phyloP scores from a whole-genome alignment of 768 basidiomycete genomes.

The Trametes elegans region DNA sequence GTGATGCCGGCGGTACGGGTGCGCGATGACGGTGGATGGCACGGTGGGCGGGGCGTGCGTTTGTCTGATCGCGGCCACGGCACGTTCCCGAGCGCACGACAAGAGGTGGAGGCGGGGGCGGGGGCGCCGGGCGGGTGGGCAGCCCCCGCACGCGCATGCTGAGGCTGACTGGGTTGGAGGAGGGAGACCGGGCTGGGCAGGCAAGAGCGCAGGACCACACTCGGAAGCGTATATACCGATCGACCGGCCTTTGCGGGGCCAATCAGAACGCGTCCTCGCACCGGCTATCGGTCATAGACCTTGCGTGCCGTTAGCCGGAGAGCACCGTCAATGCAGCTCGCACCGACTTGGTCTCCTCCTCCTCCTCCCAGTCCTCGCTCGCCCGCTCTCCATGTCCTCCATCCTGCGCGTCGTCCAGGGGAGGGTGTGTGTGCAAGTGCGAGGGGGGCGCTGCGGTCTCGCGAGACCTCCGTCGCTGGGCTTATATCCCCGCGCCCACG shows the following conservation, averaged over 20 bases:
- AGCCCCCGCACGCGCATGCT: no score
- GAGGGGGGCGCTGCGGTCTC: neutral
- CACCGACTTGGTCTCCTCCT: neutral
- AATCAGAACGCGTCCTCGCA: conserved; percentile 1
- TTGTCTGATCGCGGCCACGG: neutral
- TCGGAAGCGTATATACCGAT: conserved; percentile 14
- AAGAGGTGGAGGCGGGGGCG: neutral
- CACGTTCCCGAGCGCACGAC: neutral
- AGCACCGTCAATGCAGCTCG: conserved; percentile 1
- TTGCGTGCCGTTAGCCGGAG: neutral
- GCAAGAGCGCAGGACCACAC: neutral
- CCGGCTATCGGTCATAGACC: conserved; percentile 18
- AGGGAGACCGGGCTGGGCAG: neutral
- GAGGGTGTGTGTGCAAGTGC: neutral
- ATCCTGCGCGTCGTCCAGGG: no score
- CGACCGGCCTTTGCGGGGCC: conserved; percentile 3
- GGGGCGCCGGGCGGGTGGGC: neutral
- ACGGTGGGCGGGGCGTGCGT: neutral
- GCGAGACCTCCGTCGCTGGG: neutral
- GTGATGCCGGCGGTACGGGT: neutral
- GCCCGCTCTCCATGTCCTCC: neutral
- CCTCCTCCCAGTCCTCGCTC: neutral
- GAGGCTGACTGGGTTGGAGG: no score
- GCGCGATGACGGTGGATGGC: neutral
- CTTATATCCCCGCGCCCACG: conserved; percentile 5